phyloP scores from a whole-genome alignment of 1,284 basidiomycete species.

The Ustilago loliicola region DNA sequence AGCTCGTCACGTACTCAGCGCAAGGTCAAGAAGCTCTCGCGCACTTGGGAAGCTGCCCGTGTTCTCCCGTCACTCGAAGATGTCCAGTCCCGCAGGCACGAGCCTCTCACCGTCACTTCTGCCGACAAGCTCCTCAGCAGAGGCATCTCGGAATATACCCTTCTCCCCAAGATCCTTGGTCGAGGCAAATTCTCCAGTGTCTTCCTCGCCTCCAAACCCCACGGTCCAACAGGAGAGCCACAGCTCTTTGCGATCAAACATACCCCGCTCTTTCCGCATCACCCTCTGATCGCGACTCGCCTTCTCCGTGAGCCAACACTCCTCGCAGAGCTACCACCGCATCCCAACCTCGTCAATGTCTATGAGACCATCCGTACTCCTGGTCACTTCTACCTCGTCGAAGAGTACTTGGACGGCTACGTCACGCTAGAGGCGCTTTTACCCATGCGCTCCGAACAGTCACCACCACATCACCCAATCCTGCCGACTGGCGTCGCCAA shows the following conservation, averaged over 20 bases:
- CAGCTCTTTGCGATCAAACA: slow-evolving; percentile 74
- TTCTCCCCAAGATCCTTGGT: slow-evolving; percentile 68
- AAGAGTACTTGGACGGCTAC: slow-evolving; percentile 73
- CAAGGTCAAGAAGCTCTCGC: slow-evolving; percentile 15
- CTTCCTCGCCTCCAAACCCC: slow-evolving; percentile 66
- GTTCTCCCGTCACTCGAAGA: slow-evolving; percentile 47
- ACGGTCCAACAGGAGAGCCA: slow-evolving; percentile 56
- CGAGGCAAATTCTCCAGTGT: slow-evolving; percentile 70
- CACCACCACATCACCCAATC: slow-evolving; percentile 50
- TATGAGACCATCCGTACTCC: slow-evolving; percentile 74
- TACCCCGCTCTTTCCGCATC: slow-evolving; percentile 75
- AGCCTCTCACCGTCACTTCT: slow-evolving; percentile 54
- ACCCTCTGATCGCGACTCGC: slow-evolving; percentile 75
- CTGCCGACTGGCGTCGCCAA: slow-evolving; percentile 67
- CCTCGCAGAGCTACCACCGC: slow-evolving; percentile 74
- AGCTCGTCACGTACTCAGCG: slow-evolving; percentile 30
- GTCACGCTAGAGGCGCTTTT: slow-evolving; percentile 70
- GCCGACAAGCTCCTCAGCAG: slow-evolving; percentile 66
- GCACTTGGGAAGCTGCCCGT: slow-evolving; percentile 32
- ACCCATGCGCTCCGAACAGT: slow-evolving; percentile 43
- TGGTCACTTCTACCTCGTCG: slow-evolving; percentile 76
- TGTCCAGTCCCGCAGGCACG: slow-evolving; percentile 26
- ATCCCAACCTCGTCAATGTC: slow-evolving; percentile 75
- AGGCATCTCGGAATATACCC: slow-evolving; percentile 69
- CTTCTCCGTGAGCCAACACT: slow-evolving; percentile 75